phyloP scores from a whole-genome alignment of 768 basidiomycete genomes.

The Lentinula guzmanii region DNA sequence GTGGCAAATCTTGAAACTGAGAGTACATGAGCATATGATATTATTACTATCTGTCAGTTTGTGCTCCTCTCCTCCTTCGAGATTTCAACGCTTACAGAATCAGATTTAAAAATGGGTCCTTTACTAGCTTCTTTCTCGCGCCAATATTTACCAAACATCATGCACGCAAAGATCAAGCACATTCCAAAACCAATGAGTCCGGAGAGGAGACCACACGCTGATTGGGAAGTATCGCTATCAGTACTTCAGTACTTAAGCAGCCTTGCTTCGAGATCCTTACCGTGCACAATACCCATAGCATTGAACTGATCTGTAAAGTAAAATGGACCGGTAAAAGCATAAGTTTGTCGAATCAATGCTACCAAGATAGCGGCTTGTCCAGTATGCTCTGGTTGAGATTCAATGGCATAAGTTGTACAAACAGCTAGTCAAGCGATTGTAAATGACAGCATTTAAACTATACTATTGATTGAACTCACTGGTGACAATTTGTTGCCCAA shows the following conservation, averaged over 20 bases:
- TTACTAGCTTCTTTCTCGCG: neutral
- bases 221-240: neutral
- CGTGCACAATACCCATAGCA: neutral
- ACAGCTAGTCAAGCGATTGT: neutral
- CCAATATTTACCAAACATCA: neutral
- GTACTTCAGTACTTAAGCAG: too few species aligned
- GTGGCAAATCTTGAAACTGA: too few species aligned
- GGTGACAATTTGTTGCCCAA: slow-evolving; percentile 5
- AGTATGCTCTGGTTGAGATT: neutral
- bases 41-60: too few species aligned
- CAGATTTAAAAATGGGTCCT: too few species aligned
- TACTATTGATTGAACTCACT: neutral
- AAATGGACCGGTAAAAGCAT: slow-evolving; percentile 3
- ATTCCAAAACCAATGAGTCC: neutral
- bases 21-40: too few species aligned
- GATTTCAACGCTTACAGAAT: too few species aligned
- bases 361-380: neutral
- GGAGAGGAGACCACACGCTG: neutral
- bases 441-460: neutral
- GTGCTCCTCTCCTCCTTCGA: too few species aligned
- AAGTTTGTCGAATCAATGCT: slow-evolving; percentile 1
- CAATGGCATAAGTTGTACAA: slow-evolving; percentile 3
- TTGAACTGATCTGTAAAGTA: neutral
- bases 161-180: neutral
- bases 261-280: neutral